Percentiles rank a stretch among this genome's conserved stretches.
Evolutionary conservation across 768 basidiomycete species (phyloP).

Genomic region (Mycena filopes): DNA sequence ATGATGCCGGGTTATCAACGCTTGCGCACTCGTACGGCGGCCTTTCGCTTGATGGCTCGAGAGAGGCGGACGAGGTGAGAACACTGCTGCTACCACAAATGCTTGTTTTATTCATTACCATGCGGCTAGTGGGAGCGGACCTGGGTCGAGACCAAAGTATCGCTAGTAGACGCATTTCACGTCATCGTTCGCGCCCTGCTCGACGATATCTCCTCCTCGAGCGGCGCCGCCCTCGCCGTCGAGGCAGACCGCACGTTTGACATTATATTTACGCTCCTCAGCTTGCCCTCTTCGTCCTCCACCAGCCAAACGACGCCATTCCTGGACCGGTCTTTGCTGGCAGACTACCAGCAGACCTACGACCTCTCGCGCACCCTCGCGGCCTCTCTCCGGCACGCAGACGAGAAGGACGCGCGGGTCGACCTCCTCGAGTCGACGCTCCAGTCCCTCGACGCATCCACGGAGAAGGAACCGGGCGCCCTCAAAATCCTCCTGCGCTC

Average conservation of each 20-base stretch:
- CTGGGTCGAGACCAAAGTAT: constrained; percentile 80
- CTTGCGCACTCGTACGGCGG: constrained; percentile 74
- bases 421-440: constrained; percentile 67
- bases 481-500: constrained; percentile 74
- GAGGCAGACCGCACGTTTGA: constrained; percentile 67
- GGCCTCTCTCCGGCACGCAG: constrained; percentile 52
- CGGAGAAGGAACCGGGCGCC: constrained; percentile 59
- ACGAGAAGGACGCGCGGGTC: constrained; percentile 67
- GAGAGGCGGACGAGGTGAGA: constrained; percentile 37
- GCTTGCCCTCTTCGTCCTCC: constrained; percentile 52
- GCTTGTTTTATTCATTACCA: background rate
- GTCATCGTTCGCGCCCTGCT: constrained; percentile 62
- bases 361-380: constrained; percentile 63
- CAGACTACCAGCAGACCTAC: constrained; percentile 79
- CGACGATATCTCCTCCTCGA: constrained; percentile 55
- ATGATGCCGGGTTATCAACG: constrained; percentile 65
- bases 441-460: constrained; percentile 47
- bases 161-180: constrained; percentile 77
- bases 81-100: constrained; percentile 50
- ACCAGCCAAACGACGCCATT: constrained; percentile 61
- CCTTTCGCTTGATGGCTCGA: constrained; percentile 44
- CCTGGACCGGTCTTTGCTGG: constrained; percentile 72
- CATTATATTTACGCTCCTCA: constrained; percentile 67
- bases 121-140: constrained; percentile 68
- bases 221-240: constrained; percentile 53